These are phyloP conservation scores for Carex arenaria DNA, from an alignment of 202 grass and related monocot genomes.

Conservation along the genomic window DNA sequence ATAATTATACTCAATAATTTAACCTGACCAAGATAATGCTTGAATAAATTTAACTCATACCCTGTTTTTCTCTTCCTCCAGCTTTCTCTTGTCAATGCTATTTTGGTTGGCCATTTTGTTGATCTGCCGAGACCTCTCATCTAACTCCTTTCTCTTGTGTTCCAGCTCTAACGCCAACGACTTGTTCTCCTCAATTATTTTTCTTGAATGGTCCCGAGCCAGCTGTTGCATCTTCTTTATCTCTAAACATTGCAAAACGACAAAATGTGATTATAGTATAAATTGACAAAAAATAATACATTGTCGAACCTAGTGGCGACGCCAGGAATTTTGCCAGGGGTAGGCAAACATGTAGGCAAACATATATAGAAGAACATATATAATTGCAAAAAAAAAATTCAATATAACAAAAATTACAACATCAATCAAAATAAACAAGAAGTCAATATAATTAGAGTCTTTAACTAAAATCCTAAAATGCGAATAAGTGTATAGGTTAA, in stretches of 20 bases:
- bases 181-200: slow-evolving; percentile 47
- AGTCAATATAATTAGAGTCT: too few relatives aligned
- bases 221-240: slow-evolving; percentile 58
- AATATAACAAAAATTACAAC: too few relatives aligned
- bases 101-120: slow-evolving; percentile 42
- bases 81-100: slow-evolving; percentile 41
- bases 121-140: slow-evolving; percentile 40
- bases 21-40: too few relatives aligned
- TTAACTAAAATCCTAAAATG: too few relatives aligned
- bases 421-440: too few relatives aligned
- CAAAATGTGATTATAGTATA: neutral
- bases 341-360: too few relatives aligned
- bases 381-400: too few relatives aligned
- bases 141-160: slow-evolving; percentile 52
- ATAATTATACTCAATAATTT: neutral
- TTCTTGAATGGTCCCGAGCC: slow-evolving; percentile 47
- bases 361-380: too few relatives aligned
- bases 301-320: too few relatives aligned
- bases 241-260: slow-evolving; percentile 29
- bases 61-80: slow-evolving; percentile 58
- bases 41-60: slow-evolving; percentile 14
- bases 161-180: slow-evolving; percentile 41
- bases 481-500: too few relatives aligned
- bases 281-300: too few relatives aligned
- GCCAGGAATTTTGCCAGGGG: too few relatives aligned